Evolutionary conservation across 1,284 basidiomycete species (phyloP).

Genomic region (Porogramme epimiltina): DNA sequence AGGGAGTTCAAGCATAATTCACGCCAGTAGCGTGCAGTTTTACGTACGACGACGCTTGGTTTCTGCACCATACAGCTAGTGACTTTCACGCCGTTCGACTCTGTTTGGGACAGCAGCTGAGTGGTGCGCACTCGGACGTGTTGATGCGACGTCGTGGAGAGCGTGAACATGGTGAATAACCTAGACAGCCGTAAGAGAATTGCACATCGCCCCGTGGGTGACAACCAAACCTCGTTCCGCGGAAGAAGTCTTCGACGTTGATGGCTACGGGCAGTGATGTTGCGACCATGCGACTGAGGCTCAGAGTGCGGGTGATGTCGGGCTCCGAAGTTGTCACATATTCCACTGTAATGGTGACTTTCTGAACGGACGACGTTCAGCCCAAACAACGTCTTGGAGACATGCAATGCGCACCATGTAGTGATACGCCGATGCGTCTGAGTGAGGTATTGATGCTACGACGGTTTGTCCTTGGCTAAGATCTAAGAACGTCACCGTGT

Average conservation of each 20-base stretch:
- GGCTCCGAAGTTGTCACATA: slow-evolving; percentile 63
- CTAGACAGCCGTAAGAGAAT: slow-evolving; percentile 38
- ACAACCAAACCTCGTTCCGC: slow-evolving; percentile 45
- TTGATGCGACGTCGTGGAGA: slow-evolving; percentile 73
- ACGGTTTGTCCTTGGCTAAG: slow-evolving; percentile 47
- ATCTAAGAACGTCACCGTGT: slow-evolving; percentile 48
- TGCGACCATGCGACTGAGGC: slow-evolving; percentile 53
- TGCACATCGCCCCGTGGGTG: not conserved
- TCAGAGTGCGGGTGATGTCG: slow-evolving; percentile 50
- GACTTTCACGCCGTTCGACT: slow-evolving; percentile 52
- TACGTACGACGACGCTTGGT: slow-evolving; percentile 30
- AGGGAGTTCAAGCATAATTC: slow-evolving; percentile 1
- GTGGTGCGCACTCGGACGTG: slow-evolving; percentile 68
- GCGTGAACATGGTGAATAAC: slow-evolving; percentile 78
- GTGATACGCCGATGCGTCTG: slow-evolving; percentile 55
- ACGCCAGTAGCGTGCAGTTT: not conserved
- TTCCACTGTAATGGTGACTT: slow-evolving; percentile 60
- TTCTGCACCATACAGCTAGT: slow-evolving; percentile 44
- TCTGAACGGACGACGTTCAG: too few species aligned
- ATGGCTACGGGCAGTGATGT: slow-evolving; percentile 77
- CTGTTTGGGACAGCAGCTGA: slow-evolving; percentile 45
- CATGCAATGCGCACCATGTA: slow-evolving; percentile 51
- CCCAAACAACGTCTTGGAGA: too few species aligned
- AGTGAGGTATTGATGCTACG: slow-evolving; percentile 61
- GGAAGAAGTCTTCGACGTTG: slow-evolving; percentile 87